Evolutionary conservation across 78 protist genomes (phyloP).

Genomic region (Speleostelium caveatum): DNA sequence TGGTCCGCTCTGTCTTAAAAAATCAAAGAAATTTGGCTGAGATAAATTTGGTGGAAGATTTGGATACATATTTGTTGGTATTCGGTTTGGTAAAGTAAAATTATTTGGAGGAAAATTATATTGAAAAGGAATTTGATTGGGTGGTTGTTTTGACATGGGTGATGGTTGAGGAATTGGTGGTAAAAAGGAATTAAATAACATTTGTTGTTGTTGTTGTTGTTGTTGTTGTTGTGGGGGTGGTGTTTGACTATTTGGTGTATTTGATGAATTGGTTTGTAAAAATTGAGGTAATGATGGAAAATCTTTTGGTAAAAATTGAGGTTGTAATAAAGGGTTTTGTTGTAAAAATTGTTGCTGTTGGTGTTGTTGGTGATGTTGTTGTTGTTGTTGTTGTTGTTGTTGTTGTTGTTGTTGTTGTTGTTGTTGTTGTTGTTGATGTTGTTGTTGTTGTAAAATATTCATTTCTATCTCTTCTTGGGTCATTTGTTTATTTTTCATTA

Average conservation of each 20-base stretch:
- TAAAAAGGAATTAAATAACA: not conserved
- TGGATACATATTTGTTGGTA: not conserved
- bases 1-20: slow-evolving; percentile 12
- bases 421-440: slow-evolving; percentile 29
- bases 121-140: too few species aligned
- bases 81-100: not conserved
- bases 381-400: slow-evolving; percentile 13
- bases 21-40: slow-evolving; percentile 19
- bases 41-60: not conserved
- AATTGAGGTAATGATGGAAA: not conserved
- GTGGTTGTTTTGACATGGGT: slow-evolving; percentile 12
- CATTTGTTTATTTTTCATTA: not conserved
- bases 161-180: not conserved
- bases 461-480: not conserved
- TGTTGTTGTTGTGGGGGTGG: not conserved
- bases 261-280: not conserved
- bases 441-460: slow-evolving; percentile 5
- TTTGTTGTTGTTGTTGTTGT: not conserved
- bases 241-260: not conserved
- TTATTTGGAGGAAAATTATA: too few species aligned
- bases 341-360: too few species aligned
- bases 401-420: slow-evolving; percentile 18
- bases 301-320: not conserved
- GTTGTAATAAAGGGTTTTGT: not conserved
- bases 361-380: not conserved